Evolutionary conservation across 768 basidiomycete genomes (phyloP).

Genomic region (Auricularia heimuer): DNA sequence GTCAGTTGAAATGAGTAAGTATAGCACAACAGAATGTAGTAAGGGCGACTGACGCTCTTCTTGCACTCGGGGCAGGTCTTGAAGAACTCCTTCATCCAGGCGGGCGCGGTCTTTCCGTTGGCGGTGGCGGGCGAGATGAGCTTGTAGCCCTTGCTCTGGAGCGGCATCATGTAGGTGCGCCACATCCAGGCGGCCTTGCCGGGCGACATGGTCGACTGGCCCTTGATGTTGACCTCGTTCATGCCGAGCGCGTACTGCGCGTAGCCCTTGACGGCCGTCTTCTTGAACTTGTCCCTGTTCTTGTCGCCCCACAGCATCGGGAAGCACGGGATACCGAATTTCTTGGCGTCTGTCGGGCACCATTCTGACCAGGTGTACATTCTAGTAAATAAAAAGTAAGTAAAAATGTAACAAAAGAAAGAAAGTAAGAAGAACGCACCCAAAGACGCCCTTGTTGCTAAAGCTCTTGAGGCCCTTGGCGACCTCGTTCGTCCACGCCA

Average conservation of each 20-base stretch:
- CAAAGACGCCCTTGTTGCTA: background rate
- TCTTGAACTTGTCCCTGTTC: slow-evolving; percentile 2
- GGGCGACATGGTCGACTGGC: background rate
- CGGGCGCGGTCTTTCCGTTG: background rate
- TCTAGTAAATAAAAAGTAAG: background rate
- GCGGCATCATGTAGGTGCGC: background rate
- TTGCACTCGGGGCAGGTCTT: slow-evolving; percentile 1
- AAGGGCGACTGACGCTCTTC: background rate
- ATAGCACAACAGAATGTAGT: too few species aligned
- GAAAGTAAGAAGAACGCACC: background rate
- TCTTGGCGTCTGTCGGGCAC: background rate
- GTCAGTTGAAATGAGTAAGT: too few species aligned
- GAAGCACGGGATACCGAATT: background rate
- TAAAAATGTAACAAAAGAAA: background rate
- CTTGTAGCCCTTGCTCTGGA: slow-evolving; percentile 2
- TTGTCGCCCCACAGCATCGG: background rate
- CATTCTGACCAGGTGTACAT: background rate
- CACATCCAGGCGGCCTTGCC: background rate
- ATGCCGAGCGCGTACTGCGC: background rate
- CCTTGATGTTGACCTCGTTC: slow-evolving; percentile 2
- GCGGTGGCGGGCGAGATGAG: background rate
- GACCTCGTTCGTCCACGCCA: background rate
- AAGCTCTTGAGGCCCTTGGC: background rate
- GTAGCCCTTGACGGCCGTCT: background rate
- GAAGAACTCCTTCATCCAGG: background rate